Percentiles rank a stretch among this genome's conserved stretches.
These are phyloP conservation scores for Escovopsis weberi DNA, from an alignment of 2,329 filamentous ascomycete species.

Conservation along the genomic window DNA sequence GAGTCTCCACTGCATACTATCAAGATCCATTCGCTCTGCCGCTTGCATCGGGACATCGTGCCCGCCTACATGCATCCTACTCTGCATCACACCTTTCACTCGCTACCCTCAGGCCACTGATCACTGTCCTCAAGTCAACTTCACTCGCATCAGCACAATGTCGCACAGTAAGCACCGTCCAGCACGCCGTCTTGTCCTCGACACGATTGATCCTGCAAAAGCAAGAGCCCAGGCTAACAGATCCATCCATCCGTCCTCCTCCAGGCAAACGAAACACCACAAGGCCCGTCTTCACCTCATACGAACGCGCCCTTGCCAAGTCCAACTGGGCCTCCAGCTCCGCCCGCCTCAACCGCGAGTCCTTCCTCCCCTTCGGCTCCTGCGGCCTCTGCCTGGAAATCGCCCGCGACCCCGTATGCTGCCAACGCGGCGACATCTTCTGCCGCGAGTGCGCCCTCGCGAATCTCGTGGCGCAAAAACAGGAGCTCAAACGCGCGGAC, in stretches of 20 bases:
- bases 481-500: slow-evolving; percentile 75
- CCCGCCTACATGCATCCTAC: too few species aligned
- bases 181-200: background rate
- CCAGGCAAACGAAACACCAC: slow-evolving; percentile 78
- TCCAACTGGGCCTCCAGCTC: slow-evolving; percentile 67
- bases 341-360: slow-evolving; percentile 77
- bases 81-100: background rate
- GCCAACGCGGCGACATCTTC: slow-evolving; percentile 75
- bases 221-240: too few species aligned
- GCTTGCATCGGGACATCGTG: too few species aligned
- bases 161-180: slow-evolving; percentile 31
- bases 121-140: too few species aligned
- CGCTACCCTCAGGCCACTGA: background rate
- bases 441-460: slow-evolving; percentile 86
- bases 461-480: slow-evolving; percentile 81
- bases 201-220: background rate
- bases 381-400: slow-evolving; percentile 78
- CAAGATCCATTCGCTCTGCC: background rate
- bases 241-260: too few species aligned
- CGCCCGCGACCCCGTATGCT: slow-evolving; percentile 71
- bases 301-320: slow-evolving; percentile 75
- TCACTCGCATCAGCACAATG: slow-evolving; percentile 18
- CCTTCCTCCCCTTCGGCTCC: slow-evolving; percentile 79
- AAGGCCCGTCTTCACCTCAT: slow-evolving; percentile 81
- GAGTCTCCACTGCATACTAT: background rate